phyloP scores from a whole-genome alignment of 495 filamentous ascomycete species.

The Barbatosphaeria neglecta region DNA sequence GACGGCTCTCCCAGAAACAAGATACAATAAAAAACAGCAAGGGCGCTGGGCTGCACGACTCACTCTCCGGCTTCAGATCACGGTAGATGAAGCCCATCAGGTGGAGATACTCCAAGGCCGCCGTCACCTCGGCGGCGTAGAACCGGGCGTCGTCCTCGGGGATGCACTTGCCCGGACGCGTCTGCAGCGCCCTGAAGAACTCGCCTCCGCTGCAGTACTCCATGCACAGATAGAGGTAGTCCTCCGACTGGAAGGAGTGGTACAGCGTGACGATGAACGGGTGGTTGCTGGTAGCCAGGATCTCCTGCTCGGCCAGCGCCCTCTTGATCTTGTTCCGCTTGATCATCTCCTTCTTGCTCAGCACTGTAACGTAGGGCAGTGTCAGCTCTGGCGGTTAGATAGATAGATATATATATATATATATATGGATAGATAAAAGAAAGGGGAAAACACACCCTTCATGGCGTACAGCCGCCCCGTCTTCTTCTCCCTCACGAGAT shows the following conservation, averaged over 20 bases:
- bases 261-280: slow-evolving; percentile 98
- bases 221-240: slow-evolving; percentile 97
- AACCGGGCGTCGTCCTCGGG: slow-evolving; percentile 94
- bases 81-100: slow-evolving; percentile 99
- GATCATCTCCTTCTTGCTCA: slow-evolving; percentile 99
- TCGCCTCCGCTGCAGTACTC: slow-evolving; percentile 98
- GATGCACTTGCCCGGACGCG: slow-evolving; percentile 90
- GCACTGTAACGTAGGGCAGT: slow-evolving; percentile 41
- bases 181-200: slow-evolving; percentile 95
- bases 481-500: slow-evolving; percentile 96
- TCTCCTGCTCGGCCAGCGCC: slow-evolving; percentile 94
- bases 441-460: slow-evolving; percentile 59
- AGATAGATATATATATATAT: too few species aligned
- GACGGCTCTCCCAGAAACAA: too few species aligned
- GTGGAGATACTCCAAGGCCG: slow-evolving; percentile 92
- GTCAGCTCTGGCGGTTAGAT: too few species aligned
- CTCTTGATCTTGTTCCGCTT: slow-evolving; percentile 99
- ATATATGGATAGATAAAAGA: not conserved
- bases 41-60: slow-evolving; percentile 14
- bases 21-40: too few species aligned
- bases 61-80: slow-evolving; percentile 96
- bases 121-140: slow-evolving; percentile 97
- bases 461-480: slow-evolving; percentile 89
- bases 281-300: slow-evolving; percentile 94
- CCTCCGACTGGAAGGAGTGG: slow-evolving; percentile 97